Evolutionary conservation across 1,139 yeast species (phyloP), one percentile per base, ranked within the genome.

Genomic region (Blastobotrys malaysiensis): DNA sequence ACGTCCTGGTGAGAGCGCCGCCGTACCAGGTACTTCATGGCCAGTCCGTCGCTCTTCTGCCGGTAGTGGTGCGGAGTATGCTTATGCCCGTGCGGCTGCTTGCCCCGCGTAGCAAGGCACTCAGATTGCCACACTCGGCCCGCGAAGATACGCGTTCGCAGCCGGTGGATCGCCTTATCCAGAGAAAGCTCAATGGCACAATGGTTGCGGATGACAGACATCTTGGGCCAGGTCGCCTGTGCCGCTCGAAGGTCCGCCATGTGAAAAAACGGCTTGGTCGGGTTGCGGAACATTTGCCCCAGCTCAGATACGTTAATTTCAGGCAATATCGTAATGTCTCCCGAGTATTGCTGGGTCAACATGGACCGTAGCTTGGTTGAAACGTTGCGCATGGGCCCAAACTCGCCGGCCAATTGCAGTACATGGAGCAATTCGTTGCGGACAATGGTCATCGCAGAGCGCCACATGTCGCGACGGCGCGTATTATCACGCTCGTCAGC

Each of bases 281-380:
- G 99, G 65, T 93, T 91, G 26, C 79, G 78, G 63, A 93, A 77
- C 44, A 93, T 71, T 57, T 81, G 83, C 39, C 76, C 71, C 54
- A 88, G 74, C 59, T 89, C 93, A 0, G 75, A 63, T 16, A 82
- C 64, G 45, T 77, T 74, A 55, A 86, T 76, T 52, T 86, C 88
- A 0, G 98, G 98, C 49, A 93, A 71, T 49, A 93, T 90, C 0
- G 98, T 93, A 46, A 93, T 86, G 68, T 93, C 96, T 0, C 99
- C 99, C 9, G 95, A 84, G 67, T 93, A 93, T 59, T 84, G 83
- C 66, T 93, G 99, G 0, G 91, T 81, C 18, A 93, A 69, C 5
- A 93, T 79, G 0, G 96, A 85, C 46, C 86, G 81, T 46, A 86
- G 62, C 62, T 88, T 89, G 27, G 89, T 82, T 39, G 89, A 79